Evolutionary conservation across 1,284 basidiomycete species (phyloP).

Genomic region (Trametes hirsuta): DNA sequence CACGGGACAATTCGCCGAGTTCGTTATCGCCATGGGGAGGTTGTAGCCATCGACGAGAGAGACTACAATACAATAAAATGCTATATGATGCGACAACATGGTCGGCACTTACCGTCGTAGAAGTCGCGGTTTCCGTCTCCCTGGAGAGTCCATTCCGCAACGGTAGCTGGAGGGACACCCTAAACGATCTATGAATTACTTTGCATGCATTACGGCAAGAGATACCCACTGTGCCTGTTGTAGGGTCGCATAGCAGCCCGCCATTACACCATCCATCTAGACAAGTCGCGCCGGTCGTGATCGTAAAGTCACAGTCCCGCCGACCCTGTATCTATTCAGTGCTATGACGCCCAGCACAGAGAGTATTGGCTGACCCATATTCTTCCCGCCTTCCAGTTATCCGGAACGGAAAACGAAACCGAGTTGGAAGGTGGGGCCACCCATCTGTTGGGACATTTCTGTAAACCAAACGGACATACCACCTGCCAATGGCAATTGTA

Average conservation of each 20-base stretch:
- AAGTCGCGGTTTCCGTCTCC: slow-evolving; percentile 38
- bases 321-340: slow-evolving; percentile 26
- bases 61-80: slow-evolving; percentile 23
- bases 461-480: not conserved
- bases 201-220: slow-evolving; percentile 6
- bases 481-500: not conserved
- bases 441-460: slow-evolving; percentile 30
- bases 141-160: slow-evolving; percentile 48
- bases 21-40: slow-evolving; percentile 45
- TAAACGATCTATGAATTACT: slow-evolving; percentile 1
- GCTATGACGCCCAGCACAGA: not conserved
- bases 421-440: slow-evolving; percentile 35
- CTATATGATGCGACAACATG: not conserved
- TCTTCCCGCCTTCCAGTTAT: slow-evolving; percentile 43
- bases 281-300: slow-evolving; percentile 44
- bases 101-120: slow-evolving; percentile 41
- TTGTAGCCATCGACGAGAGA: slow-evolving; percentile 48
- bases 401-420: slow-evolving; percentile 38
- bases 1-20: slow-evolving; percentile 40
- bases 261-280: slow-evolving; percentile 48
- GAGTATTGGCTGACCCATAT: slow-evolving; percentile 36
- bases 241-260: slow-evolving; percentile 46
- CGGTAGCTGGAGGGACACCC: slow-evolving; percentile 47
- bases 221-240: slow-evolving; percentile 34
- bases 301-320: slow-evolving; percentile 47